Evolutionary conservation across 345 rosid genomes (phyloP).

Genomic region (Tarenaya hassleriana): DNA sequence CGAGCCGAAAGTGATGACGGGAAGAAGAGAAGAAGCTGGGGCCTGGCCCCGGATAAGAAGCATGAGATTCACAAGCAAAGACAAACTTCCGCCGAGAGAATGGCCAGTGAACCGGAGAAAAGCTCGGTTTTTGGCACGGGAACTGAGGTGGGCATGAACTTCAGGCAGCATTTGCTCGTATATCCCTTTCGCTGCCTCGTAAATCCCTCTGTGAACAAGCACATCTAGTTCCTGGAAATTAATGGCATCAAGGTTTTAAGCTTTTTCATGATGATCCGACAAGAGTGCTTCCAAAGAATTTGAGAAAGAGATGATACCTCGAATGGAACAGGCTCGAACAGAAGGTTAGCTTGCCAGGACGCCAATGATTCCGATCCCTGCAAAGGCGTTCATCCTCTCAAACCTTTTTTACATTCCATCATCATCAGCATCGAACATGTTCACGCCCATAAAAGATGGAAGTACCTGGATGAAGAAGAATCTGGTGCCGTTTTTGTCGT

Average conservation of each 20-base stretch:
- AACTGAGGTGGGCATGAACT: constrained; percentile 58
- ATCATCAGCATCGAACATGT: not conserved
- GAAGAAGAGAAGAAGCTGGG: constrained; percentile 68
- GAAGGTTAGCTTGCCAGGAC: constrained; percentile 93
- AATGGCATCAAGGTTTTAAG: not conserved
- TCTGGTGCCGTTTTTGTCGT: constrained; percentile 62
- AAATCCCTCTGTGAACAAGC: constrained; percentile 88
- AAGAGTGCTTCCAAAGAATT: no score
- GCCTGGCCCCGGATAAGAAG: constrained; percentile 75
- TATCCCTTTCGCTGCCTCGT: constrained; percentile 96
- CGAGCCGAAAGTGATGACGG: constrained; percentile 88
- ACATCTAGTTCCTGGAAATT: constrained; percentile 63
- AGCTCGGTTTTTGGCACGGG: constrained; percentile 51
- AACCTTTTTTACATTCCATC: not conserved
- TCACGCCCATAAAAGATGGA: constrained; percentile 12
- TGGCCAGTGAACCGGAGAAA: constrained; percentile 90
- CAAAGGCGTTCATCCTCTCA: not conserved
- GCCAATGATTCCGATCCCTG: constrained; percentile 92
- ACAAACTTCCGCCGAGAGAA: constrained; percentile 95
- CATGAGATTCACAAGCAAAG: constrained; percentile 80
- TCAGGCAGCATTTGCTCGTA: constrained; percentile 89
- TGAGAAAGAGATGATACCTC: no score
- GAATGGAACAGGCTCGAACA: constrained; percentile 83
- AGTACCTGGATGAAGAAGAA: constrained; percentile 86
- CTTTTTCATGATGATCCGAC: no score